phyloP scores from a whole-genome alignment of 495 filamentous ascomycete species.

The Podospora tetraspora region DNA sequence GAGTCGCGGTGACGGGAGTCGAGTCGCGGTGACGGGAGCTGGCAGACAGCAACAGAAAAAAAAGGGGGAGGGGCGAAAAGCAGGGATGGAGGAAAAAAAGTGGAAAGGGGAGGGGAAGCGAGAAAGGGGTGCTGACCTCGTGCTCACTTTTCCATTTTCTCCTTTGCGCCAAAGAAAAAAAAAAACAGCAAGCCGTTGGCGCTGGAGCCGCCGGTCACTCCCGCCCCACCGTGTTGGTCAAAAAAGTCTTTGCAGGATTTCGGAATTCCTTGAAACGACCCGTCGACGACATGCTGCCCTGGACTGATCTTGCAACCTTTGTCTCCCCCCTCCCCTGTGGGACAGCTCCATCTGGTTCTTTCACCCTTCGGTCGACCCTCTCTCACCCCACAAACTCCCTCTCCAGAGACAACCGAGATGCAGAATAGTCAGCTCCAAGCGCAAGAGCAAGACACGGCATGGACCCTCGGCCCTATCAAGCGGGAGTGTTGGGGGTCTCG shows the following conservation, averaged over 20 bases:
- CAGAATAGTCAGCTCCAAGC: not conserved
- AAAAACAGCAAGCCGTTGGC: not conserved
- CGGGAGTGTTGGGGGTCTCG: not conserved
- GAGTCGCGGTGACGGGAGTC: no score
- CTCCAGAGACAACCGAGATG: not conserved
- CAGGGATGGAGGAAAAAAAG: not conserved
- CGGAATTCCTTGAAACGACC: not conserved
- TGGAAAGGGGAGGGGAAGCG: not conserved
- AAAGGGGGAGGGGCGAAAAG: not conserved
- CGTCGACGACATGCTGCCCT: not conserved
- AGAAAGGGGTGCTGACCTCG: slow-evolving; percentile 6
- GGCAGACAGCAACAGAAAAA: not conserved
- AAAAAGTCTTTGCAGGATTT: not conserved
- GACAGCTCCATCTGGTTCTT: not conserved
- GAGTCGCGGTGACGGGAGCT: not conserved
- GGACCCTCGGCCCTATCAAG: not conserved
- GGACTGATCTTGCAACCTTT: not conserved
- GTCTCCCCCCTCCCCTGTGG: not conserved
- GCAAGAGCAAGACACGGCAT: not conserved
- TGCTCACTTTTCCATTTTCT: not conserved
- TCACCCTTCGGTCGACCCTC: not conserved
- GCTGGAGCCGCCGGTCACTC: slow-evolving; percentile 13
- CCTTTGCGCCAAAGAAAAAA: not conserved
- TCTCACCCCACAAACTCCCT: not conserved
- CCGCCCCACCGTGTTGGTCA: not conserved